Evolutionary conservation across 1,284 basidiomycete genomes (phyloP), one percentile per base, ranked within the genome.

Genomic region (Abortiporus biennis): DNA sequence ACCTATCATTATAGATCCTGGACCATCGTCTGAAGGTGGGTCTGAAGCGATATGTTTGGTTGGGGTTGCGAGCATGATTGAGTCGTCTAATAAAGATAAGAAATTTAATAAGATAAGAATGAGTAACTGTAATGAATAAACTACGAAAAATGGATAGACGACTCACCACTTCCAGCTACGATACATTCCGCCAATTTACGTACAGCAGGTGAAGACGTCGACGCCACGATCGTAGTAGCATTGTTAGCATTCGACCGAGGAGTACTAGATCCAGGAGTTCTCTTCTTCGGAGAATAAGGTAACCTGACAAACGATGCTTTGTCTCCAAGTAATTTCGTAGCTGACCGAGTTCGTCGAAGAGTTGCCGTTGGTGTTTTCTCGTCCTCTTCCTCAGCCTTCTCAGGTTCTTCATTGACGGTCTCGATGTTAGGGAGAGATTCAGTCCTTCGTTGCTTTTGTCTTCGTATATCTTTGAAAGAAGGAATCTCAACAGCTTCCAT

Each of bases 11-110:
- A n/a, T n/a, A n/a, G n/a, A n/a, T n/a, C n/a, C n/a, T 1, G 69
- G 71, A 46, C 80, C 74, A 45, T 85, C 80, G 49, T 85, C 81
- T 1, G 80, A 83, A 17, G 20, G 20, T 30, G 31, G 17, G 16
- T 31, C 30, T 37, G 42, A 30, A n/a, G n/a, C n/a, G n/a, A n/a
- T n/a, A 32, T 36, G 27, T 23, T 45, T 45, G 24, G 35, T 38
- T 2, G 57, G 55, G 27, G 47, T 51, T 17, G 47, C 47, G 37
- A 49, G 56, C 60, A 68, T 62, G 43, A 73, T 70, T 0, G 72
- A 74, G 46, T 72, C 72, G 41, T 72, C 69, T 72, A 46, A 34
- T 11, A 6, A 19, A 40, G n/a, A 33, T 12, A 11, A 20, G 5
- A 40, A 13, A 20, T 4, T 29, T 15, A 21, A 29, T 13, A 35